Evolutionary conservation across 2,329 filamentous ascomycete genomes (phyloP).

Genomic region (Stachybotrys chlorohalonatus): DNA sequence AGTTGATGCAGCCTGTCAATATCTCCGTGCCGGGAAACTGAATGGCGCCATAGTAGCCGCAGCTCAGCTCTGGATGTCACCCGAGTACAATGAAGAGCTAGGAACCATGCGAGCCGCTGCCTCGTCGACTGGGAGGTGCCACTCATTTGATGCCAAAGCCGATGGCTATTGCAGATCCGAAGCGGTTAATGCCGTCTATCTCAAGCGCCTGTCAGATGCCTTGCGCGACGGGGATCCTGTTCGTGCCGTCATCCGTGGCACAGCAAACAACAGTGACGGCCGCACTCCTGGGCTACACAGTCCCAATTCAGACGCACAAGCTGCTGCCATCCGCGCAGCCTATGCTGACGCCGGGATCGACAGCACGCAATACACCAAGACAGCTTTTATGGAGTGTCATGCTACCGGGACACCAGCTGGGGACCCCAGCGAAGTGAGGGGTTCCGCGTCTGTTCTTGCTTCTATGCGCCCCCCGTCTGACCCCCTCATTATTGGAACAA

Average conservation of each 20-base stretch:
- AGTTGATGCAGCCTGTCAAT: constrained; percentile 29
- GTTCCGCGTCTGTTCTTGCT: constrained; percentile 17
- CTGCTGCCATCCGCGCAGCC: constrained; percentile 16
- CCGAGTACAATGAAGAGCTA: constrained; percentile 33
- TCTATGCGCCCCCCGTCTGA: constrained; percentile 2
- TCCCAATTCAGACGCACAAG: constrained; percentile 19
- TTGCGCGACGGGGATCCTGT: constrained; percentile 20
- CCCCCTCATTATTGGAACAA: constrained; percentile 17
- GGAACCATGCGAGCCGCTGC: constrained; percentile 26
- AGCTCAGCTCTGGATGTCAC: constrained; percentile 33
- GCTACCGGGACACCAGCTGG: constrained; percentile 29
- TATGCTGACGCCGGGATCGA: constrained; percentile 17
- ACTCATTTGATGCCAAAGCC: constrained; percentile 24
- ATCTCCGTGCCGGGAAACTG: constrained; percentile 5
- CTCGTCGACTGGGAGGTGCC: constrained; percentile 14
- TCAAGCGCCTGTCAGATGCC: constrained; percentile 34
- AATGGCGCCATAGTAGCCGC: constrained; percentile 23
- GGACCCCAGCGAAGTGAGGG: constrained; percentile 23
- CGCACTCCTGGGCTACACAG: constrained; percentile 24
- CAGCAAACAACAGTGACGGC: constrained; percentile 19
- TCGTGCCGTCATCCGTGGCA: constrained; percentile 17
- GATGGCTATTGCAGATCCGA: constrained; percentile 38
- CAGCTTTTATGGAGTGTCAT: constrained; percentile 27
- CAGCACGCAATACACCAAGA: constrained; percentile 8
- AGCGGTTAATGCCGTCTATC: constrained; percentile 27